Conservation (phyloP, 768 basidiomycete genomes). For the Kondoa subrosea region DNA sequence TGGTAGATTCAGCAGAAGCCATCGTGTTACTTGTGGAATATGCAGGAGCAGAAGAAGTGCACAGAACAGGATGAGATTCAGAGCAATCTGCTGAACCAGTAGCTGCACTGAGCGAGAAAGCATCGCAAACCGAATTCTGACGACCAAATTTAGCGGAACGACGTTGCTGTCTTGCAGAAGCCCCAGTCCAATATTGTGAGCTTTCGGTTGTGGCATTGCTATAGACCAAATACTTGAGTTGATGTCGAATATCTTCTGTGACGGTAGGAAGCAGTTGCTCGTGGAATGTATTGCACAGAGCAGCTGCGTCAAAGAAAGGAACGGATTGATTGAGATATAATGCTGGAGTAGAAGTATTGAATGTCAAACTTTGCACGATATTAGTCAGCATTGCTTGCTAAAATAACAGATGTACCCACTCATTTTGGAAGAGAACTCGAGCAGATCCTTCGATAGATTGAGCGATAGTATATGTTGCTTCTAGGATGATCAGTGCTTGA, state of each 20-base stretch:
- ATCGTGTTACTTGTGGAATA: background rate
- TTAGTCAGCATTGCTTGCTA: too few species aligned
- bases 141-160: slow-evolving; percentile 9
- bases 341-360: slow-evolving; percentile 5
- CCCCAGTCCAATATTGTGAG: slow-evolving; percentile 1
- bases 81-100: background rate
- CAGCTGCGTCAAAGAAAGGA: slow-evolving; percentile 4
- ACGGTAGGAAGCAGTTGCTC: slow-evolving; percentile 12
- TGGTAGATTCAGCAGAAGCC: background rate
- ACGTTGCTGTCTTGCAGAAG: background rate
- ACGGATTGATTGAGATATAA: slow-evolving; percentile 4
- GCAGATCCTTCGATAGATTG: too few species aligned
- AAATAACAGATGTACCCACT: too few species aligned
- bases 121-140: slow-evolving; percentile 9
- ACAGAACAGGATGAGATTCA: slow-evolving; percentile 13
- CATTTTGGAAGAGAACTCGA: too few species aligned
- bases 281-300: slow-evolving; percentile 11
- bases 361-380: too few species aligned
- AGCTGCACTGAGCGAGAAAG: slow-evolving; percentile 3
- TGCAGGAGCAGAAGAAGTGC: slow-evolving; percentile 16
- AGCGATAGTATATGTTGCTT: too few species aligned
- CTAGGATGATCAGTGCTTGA: too few species aligned
- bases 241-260: slow-evolving; percentile 12
- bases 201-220: slow-evolving; percentile 10
- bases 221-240: slow-evolving; percentile 16